Evolutionary conservation across 75 land plant genomes (phyloP).

Genomic region (Cryptomeria japonica): DNA sequence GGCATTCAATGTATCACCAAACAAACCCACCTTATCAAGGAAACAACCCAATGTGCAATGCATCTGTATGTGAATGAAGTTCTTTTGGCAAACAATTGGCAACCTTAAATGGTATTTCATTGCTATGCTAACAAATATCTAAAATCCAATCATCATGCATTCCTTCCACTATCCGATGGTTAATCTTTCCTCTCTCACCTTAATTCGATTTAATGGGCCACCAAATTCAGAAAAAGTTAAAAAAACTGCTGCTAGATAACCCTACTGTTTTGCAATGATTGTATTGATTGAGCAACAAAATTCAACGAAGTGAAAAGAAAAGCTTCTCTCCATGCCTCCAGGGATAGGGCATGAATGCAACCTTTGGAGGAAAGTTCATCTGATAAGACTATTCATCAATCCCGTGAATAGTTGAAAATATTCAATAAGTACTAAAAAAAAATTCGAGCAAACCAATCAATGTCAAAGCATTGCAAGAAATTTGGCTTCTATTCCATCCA

Average conservation of each 20-base stretch:
- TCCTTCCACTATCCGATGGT: not conserved
- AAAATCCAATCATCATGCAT: not conserved
- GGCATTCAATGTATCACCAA: not conserved
- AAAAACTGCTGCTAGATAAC: not conserved
- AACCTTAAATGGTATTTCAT: not conserved
- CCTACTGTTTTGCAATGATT: not conserved
- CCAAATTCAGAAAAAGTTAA: not conserved
- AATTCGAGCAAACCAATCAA: not conserved
- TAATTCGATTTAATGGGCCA: not conserved
- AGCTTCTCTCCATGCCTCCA: not conserved
- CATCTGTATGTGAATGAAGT: not conserved
- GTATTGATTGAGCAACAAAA: no score
- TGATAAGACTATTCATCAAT: not conserved
- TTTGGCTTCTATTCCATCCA: not conserved
- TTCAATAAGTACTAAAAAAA: not conserved
- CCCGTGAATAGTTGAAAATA: not conserved
- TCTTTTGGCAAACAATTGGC: not conserved
- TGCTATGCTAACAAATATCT: not conserved
- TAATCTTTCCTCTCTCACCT: not conserved
- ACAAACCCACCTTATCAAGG: not conserved
- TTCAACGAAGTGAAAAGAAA: not conserved
- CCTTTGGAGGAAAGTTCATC: not conserved
- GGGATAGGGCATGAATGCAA: not conserved
- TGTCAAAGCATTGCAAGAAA: not conserved
- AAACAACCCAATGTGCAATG: not conserved